Conservation (phyloP, 805 yeast species). For the Saturnispora kantuleensis region DNA sequence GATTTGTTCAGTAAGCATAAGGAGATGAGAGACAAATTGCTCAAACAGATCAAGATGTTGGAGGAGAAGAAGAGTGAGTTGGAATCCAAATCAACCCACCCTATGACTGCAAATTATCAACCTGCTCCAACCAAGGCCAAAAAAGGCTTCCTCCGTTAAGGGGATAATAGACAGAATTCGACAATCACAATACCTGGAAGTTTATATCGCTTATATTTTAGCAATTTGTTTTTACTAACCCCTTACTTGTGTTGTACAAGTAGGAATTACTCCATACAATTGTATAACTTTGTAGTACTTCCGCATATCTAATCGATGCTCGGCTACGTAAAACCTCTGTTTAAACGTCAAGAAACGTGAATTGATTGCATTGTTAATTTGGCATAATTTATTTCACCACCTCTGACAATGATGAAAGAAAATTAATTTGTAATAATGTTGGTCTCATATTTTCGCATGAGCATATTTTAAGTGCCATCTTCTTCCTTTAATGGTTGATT, state of each 20-base stretch:
- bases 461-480: background rate
- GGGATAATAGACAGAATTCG: background rate
- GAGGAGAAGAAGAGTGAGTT: slow-evolving; percentile 85
- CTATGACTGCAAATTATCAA: slow-evolving; percentile 11
- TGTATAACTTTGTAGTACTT: background rate
- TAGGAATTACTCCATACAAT: background rate
- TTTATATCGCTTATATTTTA: no score
- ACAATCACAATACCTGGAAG: no score
- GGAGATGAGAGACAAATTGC: slow-evolving; percentile 92
- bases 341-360: no score
- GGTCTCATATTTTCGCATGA: no score
- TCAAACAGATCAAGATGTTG: slow-evolving; percentile 77
- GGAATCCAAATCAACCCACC: slow-evolving; percentile 29
- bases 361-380: no score
- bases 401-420: no score
- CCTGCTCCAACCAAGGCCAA: slow-evolving; percentile 48
- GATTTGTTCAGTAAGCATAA: slow-evolving; percentile 92
- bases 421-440: no score
- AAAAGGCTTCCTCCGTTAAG: slow-evolving; percentile 66
- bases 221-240: no score
- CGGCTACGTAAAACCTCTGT: background rate
- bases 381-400: no score
- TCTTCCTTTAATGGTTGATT: slow-evolving; percentile 4
- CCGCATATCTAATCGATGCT: background rate
- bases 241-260: background rate